phyloP scores from a whole-genome alignment of 805 yeast genomes.

The Kluyveromyces nonfermentans region DNA sequence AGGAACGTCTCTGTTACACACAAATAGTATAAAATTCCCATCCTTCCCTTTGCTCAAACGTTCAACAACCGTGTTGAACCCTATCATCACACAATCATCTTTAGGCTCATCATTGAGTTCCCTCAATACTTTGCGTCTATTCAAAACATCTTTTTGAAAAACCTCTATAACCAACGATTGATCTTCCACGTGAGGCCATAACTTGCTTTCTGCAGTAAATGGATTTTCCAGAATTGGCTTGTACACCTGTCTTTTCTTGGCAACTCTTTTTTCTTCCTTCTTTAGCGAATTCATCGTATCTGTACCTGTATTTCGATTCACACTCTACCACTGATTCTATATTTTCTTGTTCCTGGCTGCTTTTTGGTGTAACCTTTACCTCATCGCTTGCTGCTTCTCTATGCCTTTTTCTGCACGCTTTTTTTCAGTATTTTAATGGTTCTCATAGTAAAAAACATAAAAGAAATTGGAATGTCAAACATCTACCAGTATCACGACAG shows the following conservation, averaged over 20 bases:
- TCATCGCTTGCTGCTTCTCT: neutral
- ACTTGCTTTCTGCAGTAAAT: constrained; percentile 40
- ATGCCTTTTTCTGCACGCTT: neutral
- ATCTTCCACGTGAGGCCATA: constrained; percentile 32
- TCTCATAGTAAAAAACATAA: neutral
- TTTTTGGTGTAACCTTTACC: no score
- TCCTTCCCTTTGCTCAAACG: constrained; percentile 37
- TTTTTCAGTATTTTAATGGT: neutral
- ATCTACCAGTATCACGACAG: no score
- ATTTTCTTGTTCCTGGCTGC: no score
- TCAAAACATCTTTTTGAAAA: constrained; percentile 30
- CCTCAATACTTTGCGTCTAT: constrained; percentile 28
- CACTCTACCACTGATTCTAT: no score
- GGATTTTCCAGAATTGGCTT: constrained; percentile 61
- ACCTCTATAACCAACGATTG: constrained; percentile 31
- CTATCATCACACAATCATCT: constrained; percentile 28
- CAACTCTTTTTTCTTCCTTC: constrained; percentile 35
- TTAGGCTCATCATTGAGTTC: constrained; percentile 3
- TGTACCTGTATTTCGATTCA: no score
- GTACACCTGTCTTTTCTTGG: constrained; percentile 43
- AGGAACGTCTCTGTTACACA: constrained; percentile 50
- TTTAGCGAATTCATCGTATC: constrained; percentile 33
- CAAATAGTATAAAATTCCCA: constrained; percentile 34
- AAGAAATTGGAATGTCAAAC: no score
- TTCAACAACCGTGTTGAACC: constrained; percentile 49